Evolutionary conservation across 164 flowering plant genomes (phyloP), one percentile per base, ranked within the genome.

Genomic region (Nymphaea thermarum): DNA sequence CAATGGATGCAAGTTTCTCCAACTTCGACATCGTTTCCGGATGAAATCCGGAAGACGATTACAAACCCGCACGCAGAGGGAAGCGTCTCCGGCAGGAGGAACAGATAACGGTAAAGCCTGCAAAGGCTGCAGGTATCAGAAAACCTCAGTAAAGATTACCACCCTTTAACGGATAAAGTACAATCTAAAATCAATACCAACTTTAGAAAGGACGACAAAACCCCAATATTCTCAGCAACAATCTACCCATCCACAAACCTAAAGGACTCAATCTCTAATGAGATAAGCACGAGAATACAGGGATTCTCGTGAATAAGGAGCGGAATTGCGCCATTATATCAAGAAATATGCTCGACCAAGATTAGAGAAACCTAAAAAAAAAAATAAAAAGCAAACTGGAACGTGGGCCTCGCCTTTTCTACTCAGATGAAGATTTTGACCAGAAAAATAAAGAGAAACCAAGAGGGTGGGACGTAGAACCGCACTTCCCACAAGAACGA

Each of bases 1-100:
- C 98, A 18, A 93, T 90, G 14, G 98, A 90, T 4, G 93, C 93
- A 79, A 90, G 3, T 73, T 93, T 90, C 87, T 85, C 96, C 67
- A 88, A 3, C 12, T 47, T 47, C 55, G 55, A 47, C 55, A 47
- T 47, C 2, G 55, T 47, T 47, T 47, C 55, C 55, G 7, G 55
- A 47, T 47, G 3, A 47, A 47, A 47, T 47, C 55, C 55, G 12
- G 11, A 47, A 47, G 55, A 47, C 7, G 55, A 47, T 47, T 3
- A 7, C 55, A 6, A 47, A 6, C 12, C 12, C 55, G 55, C 2
- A 14, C 55, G 12, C 55, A 47, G 11, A 47, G 55, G 7, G 36
- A 25, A 4, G 7, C 55, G 55, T 47, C 55, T 47, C 36, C 36
- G 36, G 36, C 36, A 25, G 12, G 6, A 47, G 55, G 11, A 47